A percentile compares a stretch with the other conserved stretches of the same genome.
Evolutionary conservation across 2,329 filamentous ascomycete species (phyloP).

Genomic region (Lasiodiplodia sp.): DNA sequence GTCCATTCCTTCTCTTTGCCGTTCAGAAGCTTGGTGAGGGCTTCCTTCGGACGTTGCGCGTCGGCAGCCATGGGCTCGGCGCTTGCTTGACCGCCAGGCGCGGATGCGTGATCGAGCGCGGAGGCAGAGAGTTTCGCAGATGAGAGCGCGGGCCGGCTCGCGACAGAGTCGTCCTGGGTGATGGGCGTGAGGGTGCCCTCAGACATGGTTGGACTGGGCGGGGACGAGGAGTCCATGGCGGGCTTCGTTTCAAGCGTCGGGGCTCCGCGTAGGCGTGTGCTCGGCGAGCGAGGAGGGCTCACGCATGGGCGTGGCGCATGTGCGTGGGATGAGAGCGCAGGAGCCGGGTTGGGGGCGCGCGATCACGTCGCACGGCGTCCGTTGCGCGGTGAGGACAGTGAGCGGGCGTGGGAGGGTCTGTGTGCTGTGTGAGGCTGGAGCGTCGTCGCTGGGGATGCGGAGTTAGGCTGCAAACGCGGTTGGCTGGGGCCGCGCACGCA

Average conservation of each 20-base stretch:
- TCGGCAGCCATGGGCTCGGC: constrained; percentile 25
- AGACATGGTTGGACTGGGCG: constrained; percentile 38
- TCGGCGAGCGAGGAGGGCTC: constrained; percentile 25
- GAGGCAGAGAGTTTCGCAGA: constrained; percentile 11
- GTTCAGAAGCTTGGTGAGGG: constrained; percentile 57
- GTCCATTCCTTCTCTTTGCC: constrained; percentile 52
- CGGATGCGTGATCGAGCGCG: constrained; percentile 13
- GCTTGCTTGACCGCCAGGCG: constrained; percentile 11
- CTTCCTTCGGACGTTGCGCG: constrained; percentile 37
- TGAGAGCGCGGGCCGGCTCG: constrained; percentile 11
- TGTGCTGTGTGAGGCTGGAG: constrained; percentile 26
- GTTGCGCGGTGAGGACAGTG: constrained; percentile 24
- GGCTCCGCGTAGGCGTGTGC: constrained; percentile 28
- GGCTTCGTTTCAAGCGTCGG: constrained; percentile 29
- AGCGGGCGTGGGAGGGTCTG: constrained; percentile 25
- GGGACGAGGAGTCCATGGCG: constrained; percentile 43
- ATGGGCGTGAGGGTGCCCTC: constrained; percentile 41
- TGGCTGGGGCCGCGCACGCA: constrained; percentile 13
- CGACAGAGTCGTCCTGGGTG: constrained; percentile 37
- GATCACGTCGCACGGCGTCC: constrained; percentile 27
- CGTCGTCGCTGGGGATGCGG: constrained; percentile 25
- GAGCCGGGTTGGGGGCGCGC: constrained; percentile 23
- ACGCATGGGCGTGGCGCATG: constrained; percentile 30
- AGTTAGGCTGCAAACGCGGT: constrained; percentile 5
- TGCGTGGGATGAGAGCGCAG: constrained; percentile 20